Conservation (phyloP, 139 green algal genomes). For the Medakamo hakoo region DNA sequence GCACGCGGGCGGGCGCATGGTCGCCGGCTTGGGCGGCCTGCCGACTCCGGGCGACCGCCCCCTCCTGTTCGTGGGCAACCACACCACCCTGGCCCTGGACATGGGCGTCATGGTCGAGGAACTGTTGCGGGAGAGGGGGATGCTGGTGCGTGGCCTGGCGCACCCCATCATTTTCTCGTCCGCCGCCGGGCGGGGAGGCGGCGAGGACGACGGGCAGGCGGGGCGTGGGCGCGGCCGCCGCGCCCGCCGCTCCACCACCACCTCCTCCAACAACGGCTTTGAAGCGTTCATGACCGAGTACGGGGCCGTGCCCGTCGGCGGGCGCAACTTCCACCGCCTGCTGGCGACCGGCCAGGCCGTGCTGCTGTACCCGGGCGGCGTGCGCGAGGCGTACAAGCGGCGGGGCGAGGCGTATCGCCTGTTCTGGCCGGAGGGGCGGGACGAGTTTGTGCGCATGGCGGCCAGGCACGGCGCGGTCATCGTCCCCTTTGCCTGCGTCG, state of each 20-base stretch:
- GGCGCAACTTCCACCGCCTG: conserved; percentile 58
- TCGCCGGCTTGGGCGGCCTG: conserved; percentile 25
- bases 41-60: conserved; percentile 25
- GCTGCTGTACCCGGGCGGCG: conserved; percentile 80
- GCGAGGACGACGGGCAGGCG: too few relatives aligned
- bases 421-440: conserved; percentile 62
- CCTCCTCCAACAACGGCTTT: conserved; percentile 11
- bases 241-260: background rate
- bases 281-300: conserved; percentile 58
- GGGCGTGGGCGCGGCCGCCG: too few relatives aligned
- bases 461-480: conserved; percentile 74
- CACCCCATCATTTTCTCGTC: conserved; percentile 43
- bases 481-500: conserved; percentile 79
- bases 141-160: conserved; percentile 61
- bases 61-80: conserved; percentile 85
- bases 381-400: conserved; percentile 56
- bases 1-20: conserved; percentile 26
- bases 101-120: conserved; percentile 54
- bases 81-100: conserved; percentile 74
- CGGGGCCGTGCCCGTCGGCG: conserved; percentile 73
- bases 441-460: conserved; percentile 87
- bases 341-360: conserved; percentile 51
- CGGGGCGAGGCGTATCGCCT: conserved; percentile 80
- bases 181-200: background rate
- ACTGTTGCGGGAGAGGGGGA: conserved; percentile 40